A percentile compares a stretch with the other conserved stretches of the same genome.
phyloP scores from a whole-genome alignment of 139 green algal species.

The Desmodesmus armatus region DNA sequence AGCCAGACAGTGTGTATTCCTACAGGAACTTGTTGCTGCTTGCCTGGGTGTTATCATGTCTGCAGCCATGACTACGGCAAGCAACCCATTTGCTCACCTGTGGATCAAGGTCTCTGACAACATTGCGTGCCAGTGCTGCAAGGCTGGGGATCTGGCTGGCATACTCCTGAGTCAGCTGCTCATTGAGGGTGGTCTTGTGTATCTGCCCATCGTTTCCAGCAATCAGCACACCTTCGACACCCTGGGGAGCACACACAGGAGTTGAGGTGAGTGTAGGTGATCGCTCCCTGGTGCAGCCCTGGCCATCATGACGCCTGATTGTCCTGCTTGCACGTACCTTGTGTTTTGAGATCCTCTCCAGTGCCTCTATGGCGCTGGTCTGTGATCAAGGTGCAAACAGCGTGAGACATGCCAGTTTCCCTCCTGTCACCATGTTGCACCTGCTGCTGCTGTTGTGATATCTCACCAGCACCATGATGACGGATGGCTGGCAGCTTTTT shows the following conservation, averaged over 20 bases:
- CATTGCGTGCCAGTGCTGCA: constrained; percentile 68
- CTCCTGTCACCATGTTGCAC: no score
- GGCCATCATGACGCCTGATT: background rate
- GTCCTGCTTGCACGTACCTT: background rate
- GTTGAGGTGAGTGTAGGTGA: background rate
- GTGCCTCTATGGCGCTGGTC: no score
- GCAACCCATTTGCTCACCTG: constrained; percentile 64
- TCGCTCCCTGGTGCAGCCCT: background rate
- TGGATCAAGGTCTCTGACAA: constrained; percentile 82
- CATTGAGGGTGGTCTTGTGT: constrained; percentile 62
- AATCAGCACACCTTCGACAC: constrained; percentile 65
- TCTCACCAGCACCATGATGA: no score
- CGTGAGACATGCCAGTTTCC: no score
- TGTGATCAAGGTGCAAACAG: no score
- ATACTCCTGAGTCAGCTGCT: constrained; percentile 73
- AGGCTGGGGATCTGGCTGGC: constrained; percentile 77
- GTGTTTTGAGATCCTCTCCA: constrained; percentile 42
- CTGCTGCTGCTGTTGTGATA: no score
- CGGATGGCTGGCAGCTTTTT: no score
- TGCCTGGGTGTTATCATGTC: no score
- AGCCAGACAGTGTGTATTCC: no score
- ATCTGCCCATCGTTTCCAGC: constrained; percentile 57
- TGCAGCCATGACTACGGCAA: no score
- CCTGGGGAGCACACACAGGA: constrained; percentile 43
- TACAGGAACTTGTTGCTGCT: no score